Evolutionary conservation across 2,329 filamentous ascomycete species (phyloP).

Genomic region (Epichloe brachyelytri): DNA sequence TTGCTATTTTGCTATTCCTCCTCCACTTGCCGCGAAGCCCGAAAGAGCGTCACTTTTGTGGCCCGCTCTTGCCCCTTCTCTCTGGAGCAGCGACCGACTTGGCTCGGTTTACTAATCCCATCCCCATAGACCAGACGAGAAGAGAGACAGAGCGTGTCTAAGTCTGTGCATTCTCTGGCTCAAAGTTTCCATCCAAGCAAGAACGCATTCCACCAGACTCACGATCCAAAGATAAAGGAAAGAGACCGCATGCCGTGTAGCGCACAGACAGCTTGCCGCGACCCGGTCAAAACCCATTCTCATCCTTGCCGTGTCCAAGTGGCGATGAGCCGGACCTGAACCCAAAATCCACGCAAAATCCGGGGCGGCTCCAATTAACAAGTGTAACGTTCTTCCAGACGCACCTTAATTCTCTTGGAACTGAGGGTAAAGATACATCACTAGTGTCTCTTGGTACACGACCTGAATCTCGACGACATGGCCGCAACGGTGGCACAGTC

Average conservation of each 20-base stretch:
- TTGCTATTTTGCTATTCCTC: too few relatives aligned
- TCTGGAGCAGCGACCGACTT: neutral
- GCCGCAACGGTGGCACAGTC: conserved; percentile 21
- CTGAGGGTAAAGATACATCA: neutral
- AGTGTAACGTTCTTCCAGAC: neutral
- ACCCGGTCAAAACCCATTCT: neutral
- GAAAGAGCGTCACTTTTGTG: neutral
- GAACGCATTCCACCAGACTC: too few relatives aligned
- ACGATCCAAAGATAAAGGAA: neutral
- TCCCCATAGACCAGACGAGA: too few relatives aligned
- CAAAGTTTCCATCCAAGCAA: neutral
- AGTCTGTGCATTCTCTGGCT: neutral
- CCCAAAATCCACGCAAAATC: conserved; percentile 1
- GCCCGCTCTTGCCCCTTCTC: neutral
- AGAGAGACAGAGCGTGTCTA: too few relatives aligned
- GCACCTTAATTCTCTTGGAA: neutral
- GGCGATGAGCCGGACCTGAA: conserved; percentile 6
- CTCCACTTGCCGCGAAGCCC: neutral
- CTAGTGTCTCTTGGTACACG: neutral
- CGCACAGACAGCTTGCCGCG: neutral
- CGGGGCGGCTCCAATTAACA: neutral
- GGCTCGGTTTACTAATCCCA: too few relatives aligned
- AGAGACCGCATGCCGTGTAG: neutral
- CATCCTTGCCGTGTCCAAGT: neutral
- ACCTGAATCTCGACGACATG: conserved; percentile 10